Base-by-base conservation (phyloP, 2,329 filamentous ascomycete genomes). In the Cercospora brassicicola region DNA sequence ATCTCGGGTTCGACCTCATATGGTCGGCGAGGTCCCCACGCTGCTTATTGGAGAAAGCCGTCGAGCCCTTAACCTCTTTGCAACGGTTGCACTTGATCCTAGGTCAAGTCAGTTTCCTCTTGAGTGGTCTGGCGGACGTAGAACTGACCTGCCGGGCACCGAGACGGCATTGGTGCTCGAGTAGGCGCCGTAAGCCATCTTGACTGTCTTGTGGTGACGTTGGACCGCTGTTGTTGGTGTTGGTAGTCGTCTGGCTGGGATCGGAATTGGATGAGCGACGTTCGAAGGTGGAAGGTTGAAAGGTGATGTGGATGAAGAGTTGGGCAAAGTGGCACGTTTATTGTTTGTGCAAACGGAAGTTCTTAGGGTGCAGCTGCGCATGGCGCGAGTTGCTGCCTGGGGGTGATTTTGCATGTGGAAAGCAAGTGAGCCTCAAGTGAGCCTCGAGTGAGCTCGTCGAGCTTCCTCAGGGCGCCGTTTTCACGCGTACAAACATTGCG, bases 31-130 rank as follows among this genome's bases (percentile, higher is more conserved):
- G 64, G 4, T 69, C 60, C 1, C 20, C 28, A 5, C 59, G 36
- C 55, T 63, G 64, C 45, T 64, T 69, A 23, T 62, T 69, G n/a
- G 67, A 62, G 30, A 61, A 69, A 10, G 56, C 42, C 8, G 60
- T 51, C 10, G 48, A 36, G 15, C 59, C 36, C 64, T 69, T 69
- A 51, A 71, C 64, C 26, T 61, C 45, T 4, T 36, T 33, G 62
- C 71, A 72, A 64, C 53, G 53, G 31, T 61, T 66, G 66, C 71
- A 72, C 20, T 68, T 71, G 71, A 72, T 70, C 7, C 69, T 72
- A 36, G n/a, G 11, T 6, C 18, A 31, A 20, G 63, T 65, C 51
- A 64, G 62, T 20, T 13, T 11, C 28, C 15, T 18, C n/a, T 28
- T 31, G 51, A 39, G 2, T 53, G 20, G 11, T 13, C 15, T 8